Evolutionary conservation across 2,329 filamentous ascomycete species (phyloP).

Genomic region (Aspergillus clavatus): DNA sequence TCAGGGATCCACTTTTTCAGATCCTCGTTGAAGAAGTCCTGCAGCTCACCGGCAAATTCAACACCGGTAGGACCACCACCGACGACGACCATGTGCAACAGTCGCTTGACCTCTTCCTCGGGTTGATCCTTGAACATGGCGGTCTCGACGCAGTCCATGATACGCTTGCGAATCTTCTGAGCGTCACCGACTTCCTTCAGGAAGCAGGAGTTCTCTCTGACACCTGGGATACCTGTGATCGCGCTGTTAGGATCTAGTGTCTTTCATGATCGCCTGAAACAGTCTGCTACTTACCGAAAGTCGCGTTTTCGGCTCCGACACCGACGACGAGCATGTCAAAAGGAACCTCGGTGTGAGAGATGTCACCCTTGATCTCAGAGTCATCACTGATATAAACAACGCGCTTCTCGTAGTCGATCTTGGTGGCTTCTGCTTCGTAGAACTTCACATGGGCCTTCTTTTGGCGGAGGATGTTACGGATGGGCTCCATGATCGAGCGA

Average conservation of each 20-base stretch:
- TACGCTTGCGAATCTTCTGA: slow-evolving; percentile 93
- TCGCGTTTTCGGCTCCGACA: slow-evolving; percentile 96
- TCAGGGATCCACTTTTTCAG: slow-evolving; percentile 97
- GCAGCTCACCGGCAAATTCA: slow-evolving; percentile 95
- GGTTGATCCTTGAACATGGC: slow-evolving; percentile 96
- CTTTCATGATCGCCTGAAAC: background rate
- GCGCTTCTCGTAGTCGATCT: slow-evolving; percentile 89
- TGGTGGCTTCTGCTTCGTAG: slow-evolving; percentile 96
- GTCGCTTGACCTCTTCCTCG: slow-evolving; percentile 79
- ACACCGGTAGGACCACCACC: slow-evolving; percentile 94
- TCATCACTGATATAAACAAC: slow-evolving; percentile 85
- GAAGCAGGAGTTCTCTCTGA: slow-evolving; percentile 93
- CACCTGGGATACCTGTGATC: slow-evolving; percentile 70
- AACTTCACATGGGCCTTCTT: slow-evolving; percentile 92
- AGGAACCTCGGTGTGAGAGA: slow-evolving; percentile 77
- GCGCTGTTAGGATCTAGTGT: slow-evolving; percentile 7
- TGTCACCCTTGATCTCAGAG: slow-evolving; percentile 84
- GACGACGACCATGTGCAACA: slow-evolving; percentile 96
- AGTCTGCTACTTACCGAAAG: slow-evolving; percentile 62
- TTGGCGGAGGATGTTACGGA: slow-evolving; percentile 90
- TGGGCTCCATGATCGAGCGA: slow-evolving; percentile 98
- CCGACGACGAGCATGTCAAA: slow-evolving; percentile 98
- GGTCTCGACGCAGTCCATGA: slow-evolving; percentile 99
- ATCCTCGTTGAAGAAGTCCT: slow-evolving; percentile 98
- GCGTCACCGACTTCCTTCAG: slow-evolving; percentile 97